These are phyloP conservation scores for Fomes fomentarius DNA, from an alignment of 1,284 basidiomycete genomes.

Conservation along the genomic window DNA sequence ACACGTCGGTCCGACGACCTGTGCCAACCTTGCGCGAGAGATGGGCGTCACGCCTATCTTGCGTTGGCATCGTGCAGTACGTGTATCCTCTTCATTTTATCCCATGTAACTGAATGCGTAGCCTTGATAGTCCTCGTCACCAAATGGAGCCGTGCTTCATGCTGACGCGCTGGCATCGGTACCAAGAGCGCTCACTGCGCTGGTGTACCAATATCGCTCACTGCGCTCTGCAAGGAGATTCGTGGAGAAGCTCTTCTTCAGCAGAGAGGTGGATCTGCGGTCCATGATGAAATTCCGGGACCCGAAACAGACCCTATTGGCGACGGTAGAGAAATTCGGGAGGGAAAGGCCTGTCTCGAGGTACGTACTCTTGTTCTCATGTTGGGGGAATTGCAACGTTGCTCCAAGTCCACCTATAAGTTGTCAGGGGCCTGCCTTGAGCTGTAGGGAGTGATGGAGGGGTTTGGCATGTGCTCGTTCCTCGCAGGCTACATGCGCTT, in stretches of 20 bases:
- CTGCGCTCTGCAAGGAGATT: constrained; percentile 81
- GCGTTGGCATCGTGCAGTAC: constrained; percentile 71
- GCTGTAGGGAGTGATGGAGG: neutral
- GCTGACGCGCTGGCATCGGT: constrained; percentile 78
- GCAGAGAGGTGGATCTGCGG: constrained; percentile 80
- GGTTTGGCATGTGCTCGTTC: neutral
- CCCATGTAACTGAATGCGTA: too few species aligned
- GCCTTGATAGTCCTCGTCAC: constrained; percentile 46
- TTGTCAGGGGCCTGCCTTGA: neutral
- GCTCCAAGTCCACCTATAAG: neutral
- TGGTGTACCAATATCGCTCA: constrained; percentile 80
- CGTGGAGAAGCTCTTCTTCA: constrained; percentile 85
- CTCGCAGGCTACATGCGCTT: neutral
- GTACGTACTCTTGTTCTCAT: constrained; percentile 47
- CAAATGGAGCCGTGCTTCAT: constrained; percentile 58
- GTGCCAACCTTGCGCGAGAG: constrained; percentile 83
- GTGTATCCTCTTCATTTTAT: too few species aligned
- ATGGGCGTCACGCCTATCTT: constrained; percentile 73
- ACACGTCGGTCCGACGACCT: constrained; percentile 86
- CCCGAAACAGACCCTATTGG: constrained; percentile 79
- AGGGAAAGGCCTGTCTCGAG: constrained; percentile 77
- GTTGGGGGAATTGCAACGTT: too few species aligned
- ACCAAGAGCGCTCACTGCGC: constrained; percentile 75
- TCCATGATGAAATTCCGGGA: constrained; percentile 89
- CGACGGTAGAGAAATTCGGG: constrained; percentile 79